Conservation (phyloP, 2,329 filamentous ascomycete genomes). For the Cladophialophora exuberans region DNA sequence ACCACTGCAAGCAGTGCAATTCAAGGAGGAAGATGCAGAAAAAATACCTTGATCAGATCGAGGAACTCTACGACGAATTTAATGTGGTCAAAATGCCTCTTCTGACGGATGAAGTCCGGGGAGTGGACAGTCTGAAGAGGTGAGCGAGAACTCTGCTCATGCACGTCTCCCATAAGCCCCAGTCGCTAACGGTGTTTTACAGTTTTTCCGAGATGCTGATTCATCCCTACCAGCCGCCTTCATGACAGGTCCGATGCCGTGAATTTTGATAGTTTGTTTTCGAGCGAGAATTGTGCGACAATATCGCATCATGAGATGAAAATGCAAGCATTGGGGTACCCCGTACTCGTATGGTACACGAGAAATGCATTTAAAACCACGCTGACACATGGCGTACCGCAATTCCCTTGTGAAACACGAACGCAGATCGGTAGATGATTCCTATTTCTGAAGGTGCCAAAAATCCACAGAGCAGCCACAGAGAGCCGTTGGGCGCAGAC, state of each 20-base stretch:
- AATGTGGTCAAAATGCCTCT: slow-evolving; percentile 99
- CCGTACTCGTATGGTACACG: neutral
- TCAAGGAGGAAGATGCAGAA: slow-evolving; percentile 97
- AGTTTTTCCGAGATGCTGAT: slow-evolving; percentile 56
- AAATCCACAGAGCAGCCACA: too few species aligned
- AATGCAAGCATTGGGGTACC: too few species aligned
- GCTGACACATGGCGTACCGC: slow-evolving; percentile 1
- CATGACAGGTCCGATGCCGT: slow-evolving; percentile 40
- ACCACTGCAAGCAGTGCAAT: slow-evolving; percentile 92
- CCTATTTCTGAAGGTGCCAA: neutral
- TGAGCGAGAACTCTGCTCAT: slow-evolving; percentile 46
- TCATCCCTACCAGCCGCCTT: slow-evolving; percentile 51
- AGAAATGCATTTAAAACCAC: neutral
- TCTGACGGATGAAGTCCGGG: slow-evolving; percentile 91
- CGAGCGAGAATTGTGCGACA: neutral
- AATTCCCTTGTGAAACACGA: neutral
- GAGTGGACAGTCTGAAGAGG: slow-evolving; percentile 89
- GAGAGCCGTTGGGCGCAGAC: too few species aligned
- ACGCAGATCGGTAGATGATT: slow-evolving; percentile 11
- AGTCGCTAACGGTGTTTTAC: slow-evolving; percentile 1
- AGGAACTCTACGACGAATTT: slow-evolving; percentile 98
- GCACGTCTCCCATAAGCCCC: neutral
- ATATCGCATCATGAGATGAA: slow-evolving; percentile 5
- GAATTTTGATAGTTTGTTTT: neutral
- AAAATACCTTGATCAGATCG: slow-evolving; percentile 98